Evolutionary conservation across 192 early-diverging fungal genomes (phyloP).

Genomic region (Thoreauomyces humboldtii): DNA sequence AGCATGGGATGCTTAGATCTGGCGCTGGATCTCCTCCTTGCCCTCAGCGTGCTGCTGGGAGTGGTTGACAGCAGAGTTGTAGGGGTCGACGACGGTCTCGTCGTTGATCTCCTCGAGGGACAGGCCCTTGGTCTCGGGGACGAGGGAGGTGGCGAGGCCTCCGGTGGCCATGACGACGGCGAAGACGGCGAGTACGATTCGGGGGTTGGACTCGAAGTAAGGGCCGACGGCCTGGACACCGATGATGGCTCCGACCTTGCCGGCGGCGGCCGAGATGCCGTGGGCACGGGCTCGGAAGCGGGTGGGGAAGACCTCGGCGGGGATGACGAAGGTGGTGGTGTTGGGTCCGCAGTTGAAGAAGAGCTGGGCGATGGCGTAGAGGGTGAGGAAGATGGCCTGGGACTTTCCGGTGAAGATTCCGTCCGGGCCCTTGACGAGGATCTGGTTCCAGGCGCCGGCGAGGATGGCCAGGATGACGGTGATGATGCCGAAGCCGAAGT

Average conservation of each 20-base stretch:
- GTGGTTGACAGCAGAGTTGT: neutral
- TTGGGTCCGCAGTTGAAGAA: conserved; percentile 98
- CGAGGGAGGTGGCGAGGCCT: conserved; percentile 56
- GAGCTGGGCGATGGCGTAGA: conserved; percentile 49
- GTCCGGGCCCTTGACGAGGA: neutral
- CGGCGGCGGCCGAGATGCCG: conserved; percentile 75
- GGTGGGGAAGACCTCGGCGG: conserved; percentile 72
- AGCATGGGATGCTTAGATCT: no score
- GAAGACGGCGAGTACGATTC: conserved; percentile 28
- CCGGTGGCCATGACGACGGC: conserved; percentile 54
- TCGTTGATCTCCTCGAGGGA: conserved; percentile 65
- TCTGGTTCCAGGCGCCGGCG: conserved; percentile 27
- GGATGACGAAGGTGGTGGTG: conserved; percentile 79
- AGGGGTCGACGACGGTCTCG: neutral
- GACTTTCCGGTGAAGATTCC: conserved; percentile 6
- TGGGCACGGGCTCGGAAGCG: conserved; percentile 72
- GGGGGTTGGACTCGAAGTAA: conserved; percentile 28
- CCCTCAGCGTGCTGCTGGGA: neutral
- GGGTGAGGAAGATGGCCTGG: conserved; percentile 40
- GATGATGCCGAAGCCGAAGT: conserved; percentile 80
- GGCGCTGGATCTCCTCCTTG: no score
- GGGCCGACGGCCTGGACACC: conserved; percentile 48
- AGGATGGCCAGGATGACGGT: conserved; percentile 69
- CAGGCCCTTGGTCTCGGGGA: conserved; percentile 78
- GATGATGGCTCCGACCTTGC: conserved; percentile 74